Evolutionary conservation across 2,329 filamentous ascomycete genomes (phyloP).

Genomic region (Exserohilum rostratum): DNA sequence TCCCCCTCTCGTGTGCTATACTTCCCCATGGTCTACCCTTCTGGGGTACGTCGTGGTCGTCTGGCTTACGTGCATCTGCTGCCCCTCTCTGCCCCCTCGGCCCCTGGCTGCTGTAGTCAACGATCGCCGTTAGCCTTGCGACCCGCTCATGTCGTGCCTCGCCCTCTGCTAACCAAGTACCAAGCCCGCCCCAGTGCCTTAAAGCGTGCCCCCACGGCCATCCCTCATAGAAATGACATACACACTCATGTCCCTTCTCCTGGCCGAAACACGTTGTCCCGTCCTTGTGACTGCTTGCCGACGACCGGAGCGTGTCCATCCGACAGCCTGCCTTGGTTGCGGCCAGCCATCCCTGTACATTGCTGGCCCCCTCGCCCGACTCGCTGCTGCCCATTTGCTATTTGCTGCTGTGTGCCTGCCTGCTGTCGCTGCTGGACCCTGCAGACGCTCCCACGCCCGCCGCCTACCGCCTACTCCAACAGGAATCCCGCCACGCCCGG

Average conservation of each 20-base stretch:
- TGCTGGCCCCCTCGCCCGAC: background rate
- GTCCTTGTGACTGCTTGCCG: slow-evolving; percentile 28
- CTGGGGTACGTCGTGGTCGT: too few relatives aligned
- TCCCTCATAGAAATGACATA: slow-evolving; percentile 3
- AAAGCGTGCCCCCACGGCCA: slow-evolving; percentile 15
- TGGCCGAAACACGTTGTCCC: slow-evolving; percentile 14
- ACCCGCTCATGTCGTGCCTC: background rate
- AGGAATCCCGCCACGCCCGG: slow-evolving; percentile 11
- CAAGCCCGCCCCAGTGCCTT: background rate
- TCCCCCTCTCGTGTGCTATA: background rate
- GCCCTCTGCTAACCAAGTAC: too few relatives aligned
- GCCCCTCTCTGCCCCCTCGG: too few relatives aligned
- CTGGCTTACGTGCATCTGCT: too few relatives aligned
- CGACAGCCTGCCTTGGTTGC: slow-evolving; percentile 10
- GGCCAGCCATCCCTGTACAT: slow-evolving; percentile 11
- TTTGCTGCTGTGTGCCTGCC: background rate
- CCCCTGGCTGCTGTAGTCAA: too few relatives aligned
- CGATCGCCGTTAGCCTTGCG: too few relatives aligned
- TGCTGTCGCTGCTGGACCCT: slow-evolving; percentile 35
- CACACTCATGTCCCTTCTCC: slow-evolving; percentile 1
- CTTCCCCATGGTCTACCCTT: background rate
- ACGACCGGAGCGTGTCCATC: slow-evolving; percentile 20
- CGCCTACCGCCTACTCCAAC: slow-evolving; percentile 10
- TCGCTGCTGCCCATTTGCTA: background rate
- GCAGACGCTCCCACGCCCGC: slow-evolving; percentile 31